A percentile compares a stretch with the other conserved stretches of the same genome.
Evolutionary conservation across 1,284 basidiomycete species (phyloP).

Genomic region (Caloboletus firmus): DNA sequence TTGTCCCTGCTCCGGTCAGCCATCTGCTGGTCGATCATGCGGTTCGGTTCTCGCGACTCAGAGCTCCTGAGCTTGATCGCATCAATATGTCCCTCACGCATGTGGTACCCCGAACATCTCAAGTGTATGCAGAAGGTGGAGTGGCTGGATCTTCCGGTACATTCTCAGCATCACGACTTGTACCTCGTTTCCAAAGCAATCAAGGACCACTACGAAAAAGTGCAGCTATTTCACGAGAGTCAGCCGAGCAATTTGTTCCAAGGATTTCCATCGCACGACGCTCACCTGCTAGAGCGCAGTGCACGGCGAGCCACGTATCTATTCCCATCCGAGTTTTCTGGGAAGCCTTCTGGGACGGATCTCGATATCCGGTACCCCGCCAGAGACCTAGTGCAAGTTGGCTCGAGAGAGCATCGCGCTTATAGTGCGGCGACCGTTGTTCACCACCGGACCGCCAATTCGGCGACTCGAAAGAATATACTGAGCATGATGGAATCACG

Average conservation of each 20-base stretch:
- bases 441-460: too few relatives aligned
- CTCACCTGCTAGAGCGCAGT: constrained; percentile 19
- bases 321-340: constrained; percentile 9
- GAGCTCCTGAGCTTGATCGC: constrained; percentile 37
- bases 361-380: constrained; percentile 17
- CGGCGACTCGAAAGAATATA: too few relatives aligned
- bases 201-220: constrained; percentile 27
- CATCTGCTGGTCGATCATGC: constrained; percentile 40
- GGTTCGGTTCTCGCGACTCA: constrained; percentile 31
- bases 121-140: constrained; percentile 38
- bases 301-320: constrained; percentile 11
- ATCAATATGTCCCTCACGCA: constrained; percentile 36
- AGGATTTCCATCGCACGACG: constrained; percentile 6
- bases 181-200: constrained; percentile 29
- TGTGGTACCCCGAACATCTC: constrained; percentile 42
- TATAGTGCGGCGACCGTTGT: too few relatives aligned
- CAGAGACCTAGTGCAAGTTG: too few relatives aligned
- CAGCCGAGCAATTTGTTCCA: not conserved
- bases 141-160: constrained; percentile 17
- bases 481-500: too few relatives aligned
- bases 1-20: constrained; percentile 40
- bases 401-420: too few relatives aligned
- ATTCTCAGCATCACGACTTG: constrained; percentile 38
- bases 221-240: constrained; percentile 12
- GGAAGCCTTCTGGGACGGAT: not conserved